These are phyloP conservation scores for Clonostachys sp. DNA, from an alignment of 2,329 filamentous ascomycete species.

Conservation along the genomic window DNA sequence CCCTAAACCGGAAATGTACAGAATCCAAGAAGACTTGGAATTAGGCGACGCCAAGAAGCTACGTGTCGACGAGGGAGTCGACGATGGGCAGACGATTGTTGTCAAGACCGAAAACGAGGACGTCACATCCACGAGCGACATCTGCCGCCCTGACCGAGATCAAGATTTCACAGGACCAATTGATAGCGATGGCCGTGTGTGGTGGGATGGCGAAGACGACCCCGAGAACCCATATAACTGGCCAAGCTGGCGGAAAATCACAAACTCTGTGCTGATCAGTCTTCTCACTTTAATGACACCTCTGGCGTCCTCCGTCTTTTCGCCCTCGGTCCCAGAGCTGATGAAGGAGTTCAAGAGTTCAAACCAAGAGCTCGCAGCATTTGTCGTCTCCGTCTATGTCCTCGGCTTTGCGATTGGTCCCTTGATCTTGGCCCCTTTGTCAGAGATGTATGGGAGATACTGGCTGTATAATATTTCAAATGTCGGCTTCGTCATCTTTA, in stretches of 20 bases:
- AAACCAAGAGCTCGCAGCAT: constrained; percentile 27
- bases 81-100: too few species aligned
- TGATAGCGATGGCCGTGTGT: too few species aligned
- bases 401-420: constrained; percentile 53
- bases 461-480: constrained; percentile 25
- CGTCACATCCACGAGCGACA: too few species aligned
- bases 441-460: constrained; percentile 56
- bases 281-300: constrained; percentile 18
- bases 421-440: constrained; percentile 57
- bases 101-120: too few species aligned
- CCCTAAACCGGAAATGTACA: too few species aligned
- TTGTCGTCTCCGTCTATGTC: constrained; percentile 40
- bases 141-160: too few species aligned
- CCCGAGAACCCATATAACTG: constrained; percentile 65
- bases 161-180: too few species aligned
- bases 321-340: constrained; percentile 35
- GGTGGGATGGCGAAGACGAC: constrained; percentile 27
- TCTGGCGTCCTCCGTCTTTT: constrained; percentile 18
- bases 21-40: too few species aligned
- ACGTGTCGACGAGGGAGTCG: too few species aligned
- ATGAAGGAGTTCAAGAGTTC: constrained; percentile 35
- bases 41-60: too few species aligned
- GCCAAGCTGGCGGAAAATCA: constrained; percentile 56
- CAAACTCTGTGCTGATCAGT: constrained; percentile 43
- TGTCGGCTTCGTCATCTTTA: constrained; percentile 54